These are phyloP conservation scores for Beauveria sp. DNA, from an alignment of 2,329 filamentous ascomycete genomes.

Conservation along the genomic window DNA sequence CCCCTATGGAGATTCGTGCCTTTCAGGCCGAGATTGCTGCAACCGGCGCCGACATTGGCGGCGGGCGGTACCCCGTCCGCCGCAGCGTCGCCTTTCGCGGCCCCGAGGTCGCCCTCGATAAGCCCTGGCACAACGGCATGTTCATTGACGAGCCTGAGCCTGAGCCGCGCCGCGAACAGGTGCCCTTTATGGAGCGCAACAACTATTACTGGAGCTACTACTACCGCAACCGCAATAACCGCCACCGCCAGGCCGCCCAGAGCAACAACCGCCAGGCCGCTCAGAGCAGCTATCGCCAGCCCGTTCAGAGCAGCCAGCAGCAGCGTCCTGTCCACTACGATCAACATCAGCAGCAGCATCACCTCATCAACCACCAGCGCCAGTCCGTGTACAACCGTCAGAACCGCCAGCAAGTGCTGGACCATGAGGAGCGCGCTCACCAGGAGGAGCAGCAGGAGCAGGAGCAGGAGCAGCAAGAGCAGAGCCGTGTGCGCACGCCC, in stretches of 20 bases:
- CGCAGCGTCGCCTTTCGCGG: conserved; percentile 1
- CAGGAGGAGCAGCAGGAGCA: too few relatives aligned
- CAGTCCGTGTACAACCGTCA: background rate
- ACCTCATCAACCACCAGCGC: background rate
- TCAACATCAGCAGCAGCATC: too few relatives aligned
- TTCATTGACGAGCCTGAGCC: background rate
- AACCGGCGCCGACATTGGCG: background rate
- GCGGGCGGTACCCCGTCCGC: background rate
- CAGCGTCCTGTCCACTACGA: too few relatives aligned
- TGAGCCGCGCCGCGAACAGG: background rate
- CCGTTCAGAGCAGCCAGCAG: too few relatives aligned
- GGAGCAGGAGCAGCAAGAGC: too few relatives aligned
- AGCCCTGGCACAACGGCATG: background rate
- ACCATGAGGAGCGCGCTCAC: background rate
- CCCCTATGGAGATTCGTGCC: background rate
- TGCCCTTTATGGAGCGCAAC: background rate
- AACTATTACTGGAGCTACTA: background rate
- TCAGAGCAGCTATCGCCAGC: too few relatives aligned
- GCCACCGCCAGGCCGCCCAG: background rate
- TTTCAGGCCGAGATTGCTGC: background rate
- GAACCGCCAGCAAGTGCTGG: background rate
- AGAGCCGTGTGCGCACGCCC: too few relatives aligned
- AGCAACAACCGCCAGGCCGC: too few relatives aligned
- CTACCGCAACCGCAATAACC: background rate
- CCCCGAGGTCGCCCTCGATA: background rate